Conservation (phyloP, 345 rosid species). For the Acer yangbiense region DNA sequence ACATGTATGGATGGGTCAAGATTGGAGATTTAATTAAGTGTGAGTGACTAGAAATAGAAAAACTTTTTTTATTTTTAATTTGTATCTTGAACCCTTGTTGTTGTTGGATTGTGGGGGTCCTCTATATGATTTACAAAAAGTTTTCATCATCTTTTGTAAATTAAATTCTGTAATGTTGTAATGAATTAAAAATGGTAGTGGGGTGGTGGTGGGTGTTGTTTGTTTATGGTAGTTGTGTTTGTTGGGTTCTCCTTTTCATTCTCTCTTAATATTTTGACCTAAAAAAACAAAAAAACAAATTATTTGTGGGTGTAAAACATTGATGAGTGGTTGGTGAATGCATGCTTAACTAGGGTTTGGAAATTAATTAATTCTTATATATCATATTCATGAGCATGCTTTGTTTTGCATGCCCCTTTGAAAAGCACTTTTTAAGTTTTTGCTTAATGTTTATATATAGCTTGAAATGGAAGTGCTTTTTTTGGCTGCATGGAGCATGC, state of each 20-base stretch:
- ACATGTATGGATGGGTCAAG: slow-evolving; percentile 6
- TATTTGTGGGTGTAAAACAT: not conserved
- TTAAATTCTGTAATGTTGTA: not conserved
- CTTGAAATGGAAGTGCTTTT: not conserved
- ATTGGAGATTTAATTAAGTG: not conserved
- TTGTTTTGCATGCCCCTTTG: not conserved
- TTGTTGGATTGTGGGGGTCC: slow-evolving; percentile 13
- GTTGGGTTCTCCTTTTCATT: not conserved
- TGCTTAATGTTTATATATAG: not conserved
- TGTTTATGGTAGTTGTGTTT: slow-evolving; percentile 7
- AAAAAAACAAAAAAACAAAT: not conserved
- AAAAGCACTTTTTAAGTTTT: not conserved
- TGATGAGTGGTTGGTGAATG: not conserved
- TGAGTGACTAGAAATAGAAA: slow-evolving; percentile 3
- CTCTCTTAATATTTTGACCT: slow-evolving; percentile 1
- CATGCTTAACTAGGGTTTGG: slow-evolving; percentile 1
- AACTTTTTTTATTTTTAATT: not conserved
- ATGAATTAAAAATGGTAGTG: not conserved
- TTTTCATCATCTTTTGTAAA: not conserved
- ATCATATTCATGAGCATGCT: slow-evolving; percentile 9
- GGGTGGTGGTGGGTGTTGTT: slow-evolving; percentile 10
- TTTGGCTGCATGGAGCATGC: not conserved
- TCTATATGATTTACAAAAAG: slow-evolving; percentile 10
- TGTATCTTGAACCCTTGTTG: slow-evolving; percentile 11
- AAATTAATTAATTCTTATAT: too few species aligned